Evolutionary conservation across 2,329 filamentous ascomycete genomes (phyloP).

Genomic region (Penicillium sp.): DNA sequence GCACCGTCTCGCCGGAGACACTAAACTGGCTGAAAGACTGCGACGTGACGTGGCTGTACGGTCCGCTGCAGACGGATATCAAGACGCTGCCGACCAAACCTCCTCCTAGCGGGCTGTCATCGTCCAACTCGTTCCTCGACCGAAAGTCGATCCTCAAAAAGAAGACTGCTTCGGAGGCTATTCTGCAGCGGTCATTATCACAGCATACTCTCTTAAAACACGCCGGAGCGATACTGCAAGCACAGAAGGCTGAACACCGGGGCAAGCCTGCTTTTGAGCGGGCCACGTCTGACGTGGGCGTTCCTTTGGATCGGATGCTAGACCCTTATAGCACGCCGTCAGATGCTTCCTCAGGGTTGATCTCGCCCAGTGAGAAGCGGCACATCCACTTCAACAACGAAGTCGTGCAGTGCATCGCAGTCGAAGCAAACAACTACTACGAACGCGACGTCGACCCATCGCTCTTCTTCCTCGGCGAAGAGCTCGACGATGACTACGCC

Average conservation of each 20-base stretch:
- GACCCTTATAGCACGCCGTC: conserved; percentile 60
- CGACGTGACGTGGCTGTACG: conserved; percentile 96
- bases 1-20: conserved; percentile 83
- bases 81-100: conserved; percentile 52
- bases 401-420: conserved; percentile 91
- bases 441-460: conserved; percentile 45
- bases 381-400: conserved; percentile 97
- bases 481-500: conserved; percentile 47
- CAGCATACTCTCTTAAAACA: conserved; percentile 86
- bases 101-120: conserved; percentile 53
- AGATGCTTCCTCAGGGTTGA: conserved; percentile 69
- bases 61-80: conserved; percentile 74
- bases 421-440: conserved; percentile 79
- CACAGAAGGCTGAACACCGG: conserved; percentile 62
- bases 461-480: conserved; percentile 17
- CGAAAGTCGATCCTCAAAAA: conserved; percentile 95
- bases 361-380: conserved; percentile 61
- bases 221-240: conserved; percentile 79
- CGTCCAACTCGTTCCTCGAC: conserved; percentile 64
- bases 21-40: conserved; percentile 97
- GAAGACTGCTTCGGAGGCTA: conserved; percentile 90
- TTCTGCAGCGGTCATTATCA: conserved; percentile 84
- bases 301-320: conserved; percentile 56
- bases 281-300: conserved; percentile 65
- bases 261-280: conserved; percentile 57